Evolutionary conservation across 2,329 filamentous ascomycete species (phyloP).

Genomic region (Ophiostoma himal-ulmi): DNA sequence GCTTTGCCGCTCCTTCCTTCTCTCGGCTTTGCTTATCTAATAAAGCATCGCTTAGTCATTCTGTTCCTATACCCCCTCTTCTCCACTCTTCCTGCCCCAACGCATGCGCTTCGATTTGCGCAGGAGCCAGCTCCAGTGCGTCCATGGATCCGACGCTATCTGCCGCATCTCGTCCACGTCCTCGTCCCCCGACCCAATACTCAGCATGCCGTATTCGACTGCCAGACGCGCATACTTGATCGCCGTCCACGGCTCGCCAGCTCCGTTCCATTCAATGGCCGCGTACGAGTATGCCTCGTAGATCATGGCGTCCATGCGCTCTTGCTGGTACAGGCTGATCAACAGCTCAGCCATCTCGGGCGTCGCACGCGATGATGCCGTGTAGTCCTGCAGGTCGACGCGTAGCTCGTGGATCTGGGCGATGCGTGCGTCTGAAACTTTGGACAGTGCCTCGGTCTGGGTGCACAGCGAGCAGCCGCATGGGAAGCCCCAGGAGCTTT

Average conservation of each 20-base stretch:
- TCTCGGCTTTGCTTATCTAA: no score
- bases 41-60: no score
- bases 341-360: conserved; percentile 38
- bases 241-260: conserved; percentile 37
- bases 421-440: conserved; percentile 37
- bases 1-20: no score
- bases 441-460: conserved; percentile 28
- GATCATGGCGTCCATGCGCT: conserved; percentile 34
- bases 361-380: conserved; percentile 30
- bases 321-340: conserved; percentile 38
- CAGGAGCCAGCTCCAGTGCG: conserved; percentile 39
- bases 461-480: conserved; percentile 39
- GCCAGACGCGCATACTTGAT: conserved; percentile 37
- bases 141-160: conserved; percentile 35
- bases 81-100: not conserved
- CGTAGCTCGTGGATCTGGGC: conserved; percentile 33
- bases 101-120: conserved; percentile 27
- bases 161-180: conserved; percentile 35
- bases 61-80: no score
- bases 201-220: conserved; percentile 35
- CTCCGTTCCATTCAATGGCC: conserved; percentile 37
- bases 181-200: conserved; percentile 30
- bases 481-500: conserved; percentile 37
- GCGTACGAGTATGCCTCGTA: conserved; percentile 37
- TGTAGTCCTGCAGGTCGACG: conserved; percentile 33